Evolutionary conservation across 805 yeast genomes (phyloP), one percentile per base, ranked within the genome.

Genomic region (Nakazawaea populi): DNA sequence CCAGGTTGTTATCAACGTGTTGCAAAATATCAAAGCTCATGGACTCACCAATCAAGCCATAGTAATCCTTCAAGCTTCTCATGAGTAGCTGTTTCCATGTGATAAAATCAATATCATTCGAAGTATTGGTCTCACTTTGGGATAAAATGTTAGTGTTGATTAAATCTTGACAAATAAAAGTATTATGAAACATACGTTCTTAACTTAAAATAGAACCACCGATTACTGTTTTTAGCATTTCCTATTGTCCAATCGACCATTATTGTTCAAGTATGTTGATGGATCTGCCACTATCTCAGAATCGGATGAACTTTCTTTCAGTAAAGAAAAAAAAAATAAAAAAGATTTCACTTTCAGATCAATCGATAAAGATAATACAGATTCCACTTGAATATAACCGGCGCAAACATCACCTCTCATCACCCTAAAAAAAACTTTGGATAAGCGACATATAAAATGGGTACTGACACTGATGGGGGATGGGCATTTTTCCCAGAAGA

Each of bases 21-120:
- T 56, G 59, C 31, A 58, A 39, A 6, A 60, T 31, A 39, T 60
- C 62, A 29, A 53, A 57, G 34, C 52, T 56, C 30, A 58, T 27
- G 6, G 62, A 48, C 37, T 58, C 62, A 14, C 62, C 63, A 11
- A 60, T 48, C 41, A 56, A 8, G 4, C 62, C 63, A 35, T 60
- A 54, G 40, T 52, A 44, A n/a, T 55, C 55, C 37, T 43, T 51
- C 42, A 60, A 39, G 43, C 56, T 48, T 12, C 55, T 47, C 10
- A 49, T 46, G 4, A 60, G 48, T 31, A 55, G 30, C n/a, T 54
- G 55, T 42, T 59, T 58, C 63, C 63, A 59, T 1, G 60, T 55
- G 12, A 59, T 51, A 12, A 42, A 37, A 37, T 59, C 60, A 11
- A 39, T 27, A 12, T 10, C 43, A 6, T 44, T 42, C 4, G 46